Percentiles rank a stretch among this genome's conserved stretches.
phyloP scores from a whole-genome alignment of 2,329 filamentous ascomycete species.

The Talaromyces marneffei region DNA sequence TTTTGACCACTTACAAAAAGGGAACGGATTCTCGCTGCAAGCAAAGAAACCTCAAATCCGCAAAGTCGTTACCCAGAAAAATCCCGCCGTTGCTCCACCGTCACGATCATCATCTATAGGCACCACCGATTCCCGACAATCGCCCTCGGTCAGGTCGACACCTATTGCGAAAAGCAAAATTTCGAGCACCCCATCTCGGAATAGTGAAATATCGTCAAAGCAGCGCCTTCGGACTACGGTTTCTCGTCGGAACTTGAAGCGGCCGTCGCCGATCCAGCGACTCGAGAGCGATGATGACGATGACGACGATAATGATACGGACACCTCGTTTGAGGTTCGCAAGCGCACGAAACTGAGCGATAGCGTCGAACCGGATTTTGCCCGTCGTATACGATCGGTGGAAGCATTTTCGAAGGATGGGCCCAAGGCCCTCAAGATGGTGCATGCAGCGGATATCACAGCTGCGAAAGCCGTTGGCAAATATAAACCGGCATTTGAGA shows the following conservation, averaged over 20 bases:
- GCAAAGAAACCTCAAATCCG: slow-evolving; percentile 39
- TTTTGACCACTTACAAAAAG: slow-evolving; percentile 43
- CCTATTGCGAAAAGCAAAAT: slow-evolving; percentile 20
- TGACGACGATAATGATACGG: slow-evolving; percentile 38
- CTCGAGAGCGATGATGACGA: slow-evolving; percentile 39
- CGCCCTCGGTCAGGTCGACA: neutral
- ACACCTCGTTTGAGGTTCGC: slow-evolving; percentile 37
- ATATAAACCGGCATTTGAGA: slow-evolving; percentile 49
- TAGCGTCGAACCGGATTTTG: slow-evolving; percentile 40
- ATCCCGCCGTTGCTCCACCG: slow-evolving; percentile 25
- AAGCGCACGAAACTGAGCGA: slow-evolving; percentile 39
- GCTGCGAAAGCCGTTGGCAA: slow-evolving; percentile 40
- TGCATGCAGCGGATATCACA: slow-evolving; percentile 47
- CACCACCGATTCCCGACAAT: slow-evolving; percentile 16
- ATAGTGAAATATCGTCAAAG: slow-evolving; percentile 20
- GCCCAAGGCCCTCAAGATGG: slow-evolving; percentile 36
- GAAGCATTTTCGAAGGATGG: slow-evolving; percentile 41
- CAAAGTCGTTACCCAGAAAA: slow-evolving; percentile 35
- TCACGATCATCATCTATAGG: slow-evolving; percentile 24
- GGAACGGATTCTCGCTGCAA: slow-evolving; percentile 38
- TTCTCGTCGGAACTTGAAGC: slow-evolving; percentile 27
- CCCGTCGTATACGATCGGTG: slow-evolving; percentile 40
- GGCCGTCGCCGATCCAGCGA: slow-evolving; percentile 34
- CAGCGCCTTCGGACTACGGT: slow-evolving; percentile 27
- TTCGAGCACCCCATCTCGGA: neutral